Evolutionary conservation across 768 basidiomycete genomes (phyloP).

Genomic region (Boletales sp.): DNA sequence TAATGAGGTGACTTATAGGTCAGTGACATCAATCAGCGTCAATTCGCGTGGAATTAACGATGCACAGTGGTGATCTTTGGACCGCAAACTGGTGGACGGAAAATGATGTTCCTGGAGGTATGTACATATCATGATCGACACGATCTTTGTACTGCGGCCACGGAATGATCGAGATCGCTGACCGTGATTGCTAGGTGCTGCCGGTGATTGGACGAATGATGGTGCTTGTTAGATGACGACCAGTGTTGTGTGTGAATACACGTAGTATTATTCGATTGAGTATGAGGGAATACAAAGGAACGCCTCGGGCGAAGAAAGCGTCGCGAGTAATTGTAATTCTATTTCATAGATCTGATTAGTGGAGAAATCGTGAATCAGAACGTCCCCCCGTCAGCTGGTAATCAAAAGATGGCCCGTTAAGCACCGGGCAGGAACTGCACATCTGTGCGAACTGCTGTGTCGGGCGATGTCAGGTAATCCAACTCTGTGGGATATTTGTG

Average conservation of each 20-base stretch:
- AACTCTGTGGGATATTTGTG: not conserved
- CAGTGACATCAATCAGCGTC: constrained; percentile 15
- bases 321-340: no score
- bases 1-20: constrained; percentile 50
- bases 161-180: no score
- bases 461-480: not conserved
- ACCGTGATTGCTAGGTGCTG: constrained; percentile 33
- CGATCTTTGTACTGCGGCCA: no score
- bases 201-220: constrained; percentile 55
- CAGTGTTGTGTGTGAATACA: not conserved
- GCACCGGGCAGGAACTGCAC: not conserved
- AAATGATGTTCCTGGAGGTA: constrained; percentile 46
- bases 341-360: no score
- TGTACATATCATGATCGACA: not conserved
- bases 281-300: no score
- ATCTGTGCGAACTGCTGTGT: constrained; percentile 1
- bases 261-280: not conserved
- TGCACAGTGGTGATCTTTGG: constrained; percentile 31
- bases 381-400: no score
- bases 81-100: constrained; percentile 64
- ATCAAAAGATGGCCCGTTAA: no score
- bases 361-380: no score
- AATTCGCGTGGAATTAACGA: constrained; percentile 2
- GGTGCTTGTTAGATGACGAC: constrained; percentile 41
- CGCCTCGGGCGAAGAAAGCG: no score